Percentiles rank a stretch among this genome's conserved stretches.
Evolutionary conservation across 441 rosid genomes (phyloP).

Genomic region (Gossypium lobatum): DNA sequence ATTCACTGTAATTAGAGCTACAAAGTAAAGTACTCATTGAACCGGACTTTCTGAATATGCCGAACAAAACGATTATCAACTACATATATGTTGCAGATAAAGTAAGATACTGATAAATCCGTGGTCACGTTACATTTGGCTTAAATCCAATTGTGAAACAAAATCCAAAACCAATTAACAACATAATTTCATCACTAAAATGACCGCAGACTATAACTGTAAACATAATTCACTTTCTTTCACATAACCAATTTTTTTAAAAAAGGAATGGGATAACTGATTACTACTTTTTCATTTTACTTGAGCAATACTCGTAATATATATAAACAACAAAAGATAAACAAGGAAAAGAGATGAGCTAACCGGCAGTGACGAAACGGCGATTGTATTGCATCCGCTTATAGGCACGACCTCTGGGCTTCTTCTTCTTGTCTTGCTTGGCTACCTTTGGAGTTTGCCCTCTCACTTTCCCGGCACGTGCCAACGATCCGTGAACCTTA

Average conservation of each 20-base stretch:
- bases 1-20: neutral
- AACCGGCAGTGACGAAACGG: slow-evolving; percentile 31
- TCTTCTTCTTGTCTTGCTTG: slow-evolving; percentile 42
- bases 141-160: neutral
- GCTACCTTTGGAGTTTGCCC: slow-evolving; percentile 18
- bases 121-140: neutral
- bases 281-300: neutral
- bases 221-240: neutral
- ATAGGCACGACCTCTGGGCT: slow-evolving; percentile 39
- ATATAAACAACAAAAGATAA: neutral
- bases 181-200: neutral
- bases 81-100: neutral
- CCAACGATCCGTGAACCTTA: slow-evolving; percentile 42
- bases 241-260: neutral
- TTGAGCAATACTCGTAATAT: neutral
- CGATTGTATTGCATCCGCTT: slow-evolving; percentile 17
- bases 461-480: slow-evolving; percentile 46
- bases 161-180: neutral
- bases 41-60: neutral
- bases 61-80: neutral
- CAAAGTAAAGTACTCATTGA: neutral
- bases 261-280: neutral
- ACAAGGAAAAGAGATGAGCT: neutral
- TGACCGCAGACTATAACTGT: neutral
- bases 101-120: neutral